Base-by-base conservation (phyloP, 192 early-diverging fungal species). In the Coemansia sp. region DNA sequence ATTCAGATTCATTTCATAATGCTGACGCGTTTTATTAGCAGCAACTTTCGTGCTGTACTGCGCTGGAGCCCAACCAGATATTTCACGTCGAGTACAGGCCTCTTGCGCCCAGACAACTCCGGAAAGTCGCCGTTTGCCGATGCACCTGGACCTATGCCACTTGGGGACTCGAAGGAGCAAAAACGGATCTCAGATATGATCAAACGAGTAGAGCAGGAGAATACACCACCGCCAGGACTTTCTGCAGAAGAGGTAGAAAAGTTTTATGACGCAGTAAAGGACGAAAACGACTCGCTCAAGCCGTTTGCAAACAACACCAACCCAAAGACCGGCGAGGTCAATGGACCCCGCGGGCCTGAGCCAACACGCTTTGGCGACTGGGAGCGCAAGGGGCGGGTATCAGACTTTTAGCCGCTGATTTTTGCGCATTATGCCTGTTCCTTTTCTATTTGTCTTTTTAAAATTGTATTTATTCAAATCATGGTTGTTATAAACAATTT, bases 311-410 rank as follows among this genome's bases (percentile, higher is more conserved):
- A 86, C 51, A 84, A 87, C 60, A 76, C 76, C 45, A 92, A 92
- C 51, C 89, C 91, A 11, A 52, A 43, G 2, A 91, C 91, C 10
- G 87, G 87, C 21, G 91, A 93, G 73, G 64, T 86, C 43, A 86
- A 87, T 21, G 91, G 91, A 0, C 91, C 91, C 12, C 86, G 83
- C 56, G 91, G 91, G 12, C 84, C 86, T 17, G 91, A 93, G 60
- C 91, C 91, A 3, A 93, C 91, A 6, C 84, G 91, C 9, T 93
- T 87, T 65, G 88, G 89, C 23, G 91, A 93, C 68, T 93, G 91
- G 91, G 91, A 93, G 68, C 79, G 88, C 56, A 90, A 88, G 41
- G 91, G 89, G 1, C 77, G 90, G 5, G 88, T 89, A 24, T 88
- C 85, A 22, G 90, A 89, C 62, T 89, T 89, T 78, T 89, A 43